Evolutionary conservation across 371 early-diverging fungal genomes (phyloP).

Genomic region (Mortierella sp.): DNA sequence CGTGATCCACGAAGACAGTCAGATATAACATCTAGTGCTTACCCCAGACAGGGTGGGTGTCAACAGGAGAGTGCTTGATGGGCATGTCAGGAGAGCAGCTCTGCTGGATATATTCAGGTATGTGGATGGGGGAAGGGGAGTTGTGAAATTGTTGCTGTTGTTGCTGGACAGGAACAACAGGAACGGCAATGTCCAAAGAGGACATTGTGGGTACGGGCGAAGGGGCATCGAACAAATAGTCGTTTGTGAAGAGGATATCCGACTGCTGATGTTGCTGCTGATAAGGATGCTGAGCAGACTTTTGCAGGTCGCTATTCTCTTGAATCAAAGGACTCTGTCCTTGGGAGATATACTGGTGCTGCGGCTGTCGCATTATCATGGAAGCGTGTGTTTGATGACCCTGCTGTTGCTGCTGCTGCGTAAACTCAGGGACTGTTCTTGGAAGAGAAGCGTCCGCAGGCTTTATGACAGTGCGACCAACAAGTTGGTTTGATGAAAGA

Average conservation of each 20-base stretch:
- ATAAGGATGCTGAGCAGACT: slow-evolving; percentile 13
- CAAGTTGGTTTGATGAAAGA: slow-evolving; percentile 22
- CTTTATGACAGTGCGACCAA: slow-evolving; percentile 9
- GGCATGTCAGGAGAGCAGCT: slow-evolving; percentile 51
- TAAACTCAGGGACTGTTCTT: slow-evolving; percentile 16
- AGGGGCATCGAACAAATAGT: slow-evolving; percentile 49
- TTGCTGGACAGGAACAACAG: slow-evolving; percentile 18
- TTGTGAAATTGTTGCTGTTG: slow-evolving; percentile 21
- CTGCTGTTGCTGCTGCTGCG: slow-evolving; percentile 23
- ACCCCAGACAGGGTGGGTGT: slow-evolving; percentile 45
- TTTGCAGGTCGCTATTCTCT: slow-evolving; percentile 15
- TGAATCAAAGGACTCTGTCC: slow-evolving; percentile 11
- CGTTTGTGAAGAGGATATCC: slow-evolving; percentile 27
- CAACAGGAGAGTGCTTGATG: slow-evolving; percentile 49
- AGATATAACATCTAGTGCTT: slow-evolving; percentile 9
- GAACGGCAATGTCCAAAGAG: slow-evolving; percentile 32
- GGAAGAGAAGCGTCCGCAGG: slow-evolving; percentile 4
- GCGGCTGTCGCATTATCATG: slow-evolving; percentile 15
- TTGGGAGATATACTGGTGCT: slow-evolving; percentile 19
- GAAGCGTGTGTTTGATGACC: slow-evolving; percentile 24
- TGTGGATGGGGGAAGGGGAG: slow-evolving; percentile 39
- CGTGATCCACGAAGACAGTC: background rate
- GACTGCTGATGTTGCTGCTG: slow-evolving; percentile 30
- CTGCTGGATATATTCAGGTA: slow-evolving; percentile 47
- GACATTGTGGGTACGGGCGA: slow-evolving; percentile 55